A percentile compares a stretch with the other conserved stretches of the same genome.
Evolutionary conservation across 2,329 filamentous ascomycete species (phyloP).

Genomic region (Eurotiales sp.): DNA sequence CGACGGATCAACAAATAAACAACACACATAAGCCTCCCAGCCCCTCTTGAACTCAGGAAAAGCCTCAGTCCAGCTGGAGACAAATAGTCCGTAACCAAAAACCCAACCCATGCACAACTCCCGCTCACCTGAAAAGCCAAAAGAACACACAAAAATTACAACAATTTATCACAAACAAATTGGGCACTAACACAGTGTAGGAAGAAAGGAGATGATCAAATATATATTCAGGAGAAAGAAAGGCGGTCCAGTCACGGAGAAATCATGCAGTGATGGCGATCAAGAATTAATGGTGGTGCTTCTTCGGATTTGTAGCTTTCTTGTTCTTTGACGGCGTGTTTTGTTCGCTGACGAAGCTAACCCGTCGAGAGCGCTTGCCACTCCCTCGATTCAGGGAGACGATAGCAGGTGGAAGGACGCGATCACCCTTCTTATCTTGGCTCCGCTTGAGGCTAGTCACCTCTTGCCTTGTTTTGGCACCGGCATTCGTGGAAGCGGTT

Average conservation of each 20-base stretch:
- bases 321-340: conserved; percentile 29
- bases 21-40: not conserved
- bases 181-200: conserved; percentile 12
- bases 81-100: not conserved
- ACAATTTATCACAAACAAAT: conserved; percentile 15
- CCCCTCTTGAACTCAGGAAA: not conserved
- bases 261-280: not conserved
- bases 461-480: conserved; percentile 32
- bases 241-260: not conserved
- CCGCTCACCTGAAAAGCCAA: conserved; percentile 3
- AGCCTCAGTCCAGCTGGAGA: conserved; percentile 6
- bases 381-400: conserved; percentile 24
- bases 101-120: conserved; percentile 3
- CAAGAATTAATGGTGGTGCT: conserved; percentile 17
- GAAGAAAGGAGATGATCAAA: conserved; percentile 17
- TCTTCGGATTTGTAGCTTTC: conserved; percentile 25
- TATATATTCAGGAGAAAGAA: conserved; percentile 11
- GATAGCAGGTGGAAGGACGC: conserved; percentile 24
- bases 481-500: no score
- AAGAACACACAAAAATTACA: conserved; percentile 8
- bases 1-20: not conserved
- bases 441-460: conserved; percentile 29
- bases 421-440: conserved; percentile 29
- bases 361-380: conserved; percentile 33
- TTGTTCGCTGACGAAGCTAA: conserved; percentile 33